A percentile compares a stretch with the other conserved stretches of the same genome.
phyloP scores from a whole-genome alignment of 768 basidiomycete species.

The Lentinula lateritia region DNA sequence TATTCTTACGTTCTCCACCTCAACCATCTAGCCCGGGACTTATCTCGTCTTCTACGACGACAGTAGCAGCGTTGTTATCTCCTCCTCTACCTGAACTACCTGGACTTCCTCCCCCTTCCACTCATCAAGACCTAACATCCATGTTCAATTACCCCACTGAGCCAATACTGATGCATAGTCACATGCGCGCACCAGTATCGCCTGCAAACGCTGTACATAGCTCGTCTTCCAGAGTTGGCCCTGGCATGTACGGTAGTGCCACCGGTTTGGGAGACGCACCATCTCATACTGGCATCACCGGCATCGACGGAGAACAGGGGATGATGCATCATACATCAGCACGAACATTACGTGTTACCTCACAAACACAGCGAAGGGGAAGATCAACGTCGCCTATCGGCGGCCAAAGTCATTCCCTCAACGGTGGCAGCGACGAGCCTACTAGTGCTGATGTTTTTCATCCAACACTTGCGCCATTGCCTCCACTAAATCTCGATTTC shows the following conservation, averaged over 20 bases:
- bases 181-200: background rate
- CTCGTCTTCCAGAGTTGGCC: background rate
- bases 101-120: background rate
- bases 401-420: background rate
- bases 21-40: conserved; percentile 1
- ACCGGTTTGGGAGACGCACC: background rate
- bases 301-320: conserved; percentile 35
- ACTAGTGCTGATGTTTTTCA: background rate
- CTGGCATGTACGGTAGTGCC: background rate
- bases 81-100: conserved; percentile 3
- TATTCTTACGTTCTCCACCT: background rate
- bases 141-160: background rate
- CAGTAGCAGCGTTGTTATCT: background rate
- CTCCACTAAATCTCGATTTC: conserved; percentile 13
- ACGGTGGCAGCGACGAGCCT: too few relatives aligned
- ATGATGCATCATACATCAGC: conserved; percentile 57
- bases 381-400: conserved; percentile 52
- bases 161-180: background rate
- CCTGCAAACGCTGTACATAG: background rate
- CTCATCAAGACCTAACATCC: background rate
- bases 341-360: conserved; percentile 51
- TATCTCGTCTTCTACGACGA: conserved; percentile 1
- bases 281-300: background rate
- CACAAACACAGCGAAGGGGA: conserved; percentile 29
- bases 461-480: background rate